Evolutionary conservation across 768 basidiomycete genomes (phyloP), one percentile per base, ranked within the genome.

Genomic region (Exidia glandulosa): DNA sequence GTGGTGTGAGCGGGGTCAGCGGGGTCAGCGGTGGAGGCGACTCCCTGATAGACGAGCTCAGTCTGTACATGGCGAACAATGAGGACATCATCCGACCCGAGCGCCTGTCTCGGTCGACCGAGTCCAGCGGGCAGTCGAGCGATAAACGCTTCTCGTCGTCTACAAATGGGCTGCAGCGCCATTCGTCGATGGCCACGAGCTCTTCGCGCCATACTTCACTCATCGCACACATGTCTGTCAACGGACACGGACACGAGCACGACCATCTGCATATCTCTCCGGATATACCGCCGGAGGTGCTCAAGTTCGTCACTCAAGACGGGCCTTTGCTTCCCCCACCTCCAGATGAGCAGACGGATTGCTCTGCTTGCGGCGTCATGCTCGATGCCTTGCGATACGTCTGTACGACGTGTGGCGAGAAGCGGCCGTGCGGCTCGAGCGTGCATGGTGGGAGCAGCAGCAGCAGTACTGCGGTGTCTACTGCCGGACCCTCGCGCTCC

Each of bases 341-440:
- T 9, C 75, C 79, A 3, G 80, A 81, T 29, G 77, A 79, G 52
- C 79, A 89, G 19, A 91, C 92, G 1, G 81, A 83, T 56, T 97
- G 94, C 71, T 93, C 91, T 1, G 81, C 82, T 52, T 97, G 94
- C 65, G 87, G 87, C 14, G 70, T 77, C 0, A 66, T 84, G 5
- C 75, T 97, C 23, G 87, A 91, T 57, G 79, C 82, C n/a, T 83
- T 95, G 69, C 85, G 90, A 52, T 96, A 97, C 70, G 86, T 94
- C 14, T 97, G 94, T 67, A 79, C 86, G 3, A 87, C 85, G 27
- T 95, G 94, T 66, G 92, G 91, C 9, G 88, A 90, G 71, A 90
- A 85, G 69, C 72, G 78, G 54, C 81, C 87, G 5, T 13, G 7
- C 7, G 50, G 14, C 27, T 9, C n/a, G 10, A n/a, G n/a, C n/a